Percentiles rank a stretch among this genome's conserved stretches.
Conservation (phyloP, 2,329 filamentous ascomycete species). For the Fonsecaea nubica region DNA sequence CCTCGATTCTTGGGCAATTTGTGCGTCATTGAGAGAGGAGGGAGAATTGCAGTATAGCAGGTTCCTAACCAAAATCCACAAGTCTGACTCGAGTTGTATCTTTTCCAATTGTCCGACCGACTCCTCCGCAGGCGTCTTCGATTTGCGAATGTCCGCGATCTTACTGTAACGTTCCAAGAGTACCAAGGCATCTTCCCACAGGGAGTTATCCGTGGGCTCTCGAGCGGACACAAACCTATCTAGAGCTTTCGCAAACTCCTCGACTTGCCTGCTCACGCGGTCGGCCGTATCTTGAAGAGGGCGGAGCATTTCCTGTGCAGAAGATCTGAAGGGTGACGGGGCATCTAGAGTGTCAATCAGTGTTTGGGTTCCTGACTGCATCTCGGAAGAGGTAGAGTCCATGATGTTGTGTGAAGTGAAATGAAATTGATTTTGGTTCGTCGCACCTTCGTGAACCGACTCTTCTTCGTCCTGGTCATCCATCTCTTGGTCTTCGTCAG, state of each 20-base stretch:
- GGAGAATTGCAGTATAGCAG: conserved; percentile 76
- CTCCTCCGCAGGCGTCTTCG: conserved; percentile 37
- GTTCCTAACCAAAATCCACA: conserved; percentile 69
- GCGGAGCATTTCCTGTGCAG: conserved; percentile 60
- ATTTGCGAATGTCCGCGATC: conserved; percentile 57
- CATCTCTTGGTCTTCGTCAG: conserved; percentile 40
- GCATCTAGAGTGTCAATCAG: conserved; percentile 38
- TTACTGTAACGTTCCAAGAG: conserved; percentile 69
- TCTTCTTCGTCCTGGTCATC: conserved; percentile 44
- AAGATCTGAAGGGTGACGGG: conserved; percentile 33
- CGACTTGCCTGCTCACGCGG: conserved; percentile 78
- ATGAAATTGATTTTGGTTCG: conserved; percentile 5
- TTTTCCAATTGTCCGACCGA: conserved; percentile 59
- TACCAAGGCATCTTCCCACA: conserved; percentile 69
- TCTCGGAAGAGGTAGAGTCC: neutral
- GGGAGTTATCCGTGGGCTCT: conserved; percentile 47
- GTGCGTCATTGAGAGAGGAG: conserved; percentile 51
- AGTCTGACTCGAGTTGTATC: conserved; percentile 83
- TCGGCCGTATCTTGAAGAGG: conserved; percentile 70
- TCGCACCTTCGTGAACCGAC: conserved; percentile 40
- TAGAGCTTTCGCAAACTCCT: conserved; percentile 81
- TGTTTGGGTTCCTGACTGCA: conserved; percentile 40
- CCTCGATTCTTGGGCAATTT: conserved; percentile 49
- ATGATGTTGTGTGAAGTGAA: neutral
- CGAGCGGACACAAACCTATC: conserved; percentile 68